Evolutionary conservation across 441 rosid genomes (phyloP).

Genomic region (Raphanus hybrid): DNA sequence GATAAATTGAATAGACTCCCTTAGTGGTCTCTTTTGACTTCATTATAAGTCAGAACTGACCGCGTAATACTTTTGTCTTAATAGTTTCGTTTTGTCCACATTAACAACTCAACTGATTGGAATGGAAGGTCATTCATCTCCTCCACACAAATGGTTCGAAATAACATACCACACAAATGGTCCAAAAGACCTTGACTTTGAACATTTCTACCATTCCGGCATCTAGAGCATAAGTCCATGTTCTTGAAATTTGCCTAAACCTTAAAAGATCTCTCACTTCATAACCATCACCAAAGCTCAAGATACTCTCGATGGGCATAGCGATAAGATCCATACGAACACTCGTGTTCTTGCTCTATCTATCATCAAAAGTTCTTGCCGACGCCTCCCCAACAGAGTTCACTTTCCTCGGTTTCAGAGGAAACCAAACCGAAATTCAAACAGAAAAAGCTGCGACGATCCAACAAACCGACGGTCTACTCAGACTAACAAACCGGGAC

Average conservation of each 20-base stretch:
- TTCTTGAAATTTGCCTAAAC: slow-evolving; percentile 4
- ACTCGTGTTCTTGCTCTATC: slow-evolving; percentile 20
- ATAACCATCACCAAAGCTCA: slow-evolving; percentile 16
- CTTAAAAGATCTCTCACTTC: slow-evolving; percentile 2
- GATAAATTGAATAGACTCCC: too few relatives aligned
- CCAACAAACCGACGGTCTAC: slow-evolving; percentile 46
- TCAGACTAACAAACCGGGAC: slow-evolving; percentile 53
- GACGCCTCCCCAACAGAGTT: slow-evolving; percentile 35
- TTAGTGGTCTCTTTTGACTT: neutral
- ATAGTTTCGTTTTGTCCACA: neutral
- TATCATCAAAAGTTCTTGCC: slow-evolving; percentile 15
- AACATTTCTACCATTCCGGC: slow-evolving; percentile 12
- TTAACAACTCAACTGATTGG: neutral
- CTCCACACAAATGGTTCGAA: slow-evolving; percentile 31
- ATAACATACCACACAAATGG: slow-evolving; percentile 27
- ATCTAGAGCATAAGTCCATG: slow-evolving; percentile 22
- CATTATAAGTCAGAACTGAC: neutral
- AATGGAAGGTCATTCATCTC: slow-evolving; percentile 12
- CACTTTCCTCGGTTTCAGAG: slow-evolving; percentile 57
- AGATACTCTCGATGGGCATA: slow-evolving; percentile 22
- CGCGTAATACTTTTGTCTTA: neutral
- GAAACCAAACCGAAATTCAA: neutral
- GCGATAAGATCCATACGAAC: slow-evolving; percentile 19
- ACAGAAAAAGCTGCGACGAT: slow-evolving; percentile 42
- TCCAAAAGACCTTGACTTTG: slow-evolving; percentile 37